These are phyloP conservation scores for Microascus cirrosus DNA, from an alignment of 2,329 filamentous ascomycete genomes.

Conservation along the genomic window DNA sequence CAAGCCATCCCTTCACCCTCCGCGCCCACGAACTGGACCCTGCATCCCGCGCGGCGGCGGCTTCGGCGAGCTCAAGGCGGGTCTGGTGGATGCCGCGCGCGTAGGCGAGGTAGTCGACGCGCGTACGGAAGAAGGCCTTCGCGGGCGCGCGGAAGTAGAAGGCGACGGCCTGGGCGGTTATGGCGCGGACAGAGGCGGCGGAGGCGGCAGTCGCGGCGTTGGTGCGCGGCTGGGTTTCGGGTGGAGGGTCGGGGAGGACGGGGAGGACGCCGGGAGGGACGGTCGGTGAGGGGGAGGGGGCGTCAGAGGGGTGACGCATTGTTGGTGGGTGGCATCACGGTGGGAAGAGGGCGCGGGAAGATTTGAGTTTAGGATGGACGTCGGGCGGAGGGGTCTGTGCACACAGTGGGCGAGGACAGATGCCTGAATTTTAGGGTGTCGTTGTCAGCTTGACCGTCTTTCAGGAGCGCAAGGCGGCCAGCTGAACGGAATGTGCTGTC, in stretches of 20 bases:
- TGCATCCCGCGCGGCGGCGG: conserved; percentile 20
- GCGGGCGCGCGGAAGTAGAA: conserved; percentile 89
- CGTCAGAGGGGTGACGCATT: conserved; percentile 1
- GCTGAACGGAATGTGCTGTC: not conserved
- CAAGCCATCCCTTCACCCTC: conserved; percentile 37
- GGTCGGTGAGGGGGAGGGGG: not conserved
- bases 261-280: conserved; percentile 27
- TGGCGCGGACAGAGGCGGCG: conserved; percentile 70
- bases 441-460: not conserved
- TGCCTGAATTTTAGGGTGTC: not conserved
- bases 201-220: conserved; percentile 62
- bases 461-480: not conserved
- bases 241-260: conserved; percentile 24
- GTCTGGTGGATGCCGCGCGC: conserved; percentile 41
- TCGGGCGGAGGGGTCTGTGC: not conserved
- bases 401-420: not conserved
- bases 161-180: conserved; percentile 72
- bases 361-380: not conserved
- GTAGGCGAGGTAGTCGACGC: conserved; percentile 70
- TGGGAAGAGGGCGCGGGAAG: not conserved
- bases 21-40: conserved; percentile 16
- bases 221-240: conserved; percentile 36
- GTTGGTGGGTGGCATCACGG: not conserved
- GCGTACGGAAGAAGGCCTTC: conserved; percentile 83
- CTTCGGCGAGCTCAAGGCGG: conserved; percentile 24